These are phyloP conservation scores for Colletotrichum sp. DNA, from an alignment of 2,329 filamentous ascomycete species.

Conservation along the genomic window DNA sequence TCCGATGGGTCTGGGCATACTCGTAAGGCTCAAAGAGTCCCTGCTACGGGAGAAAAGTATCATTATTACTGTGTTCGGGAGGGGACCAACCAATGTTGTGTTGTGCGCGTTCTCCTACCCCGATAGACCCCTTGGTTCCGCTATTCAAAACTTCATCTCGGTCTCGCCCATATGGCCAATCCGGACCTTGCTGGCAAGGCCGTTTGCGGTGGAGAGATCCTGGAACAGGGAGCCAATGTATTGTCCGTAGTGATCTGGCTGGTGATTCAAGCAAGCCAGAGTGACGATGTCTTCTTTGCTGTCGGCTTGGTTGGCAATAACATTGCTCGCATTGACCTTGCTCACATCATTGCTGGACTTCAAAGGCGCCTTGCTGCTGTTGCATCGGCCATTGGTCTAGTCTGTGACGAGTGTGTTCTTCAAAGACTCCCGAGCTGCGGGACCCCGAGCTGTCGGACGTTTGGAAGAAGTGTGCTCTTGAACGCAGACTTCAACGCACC, in stretches of 20 bases:
- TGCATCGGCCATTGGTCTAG: too few relatives aligned
- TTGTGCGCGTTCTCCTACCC: background rate
- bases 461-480: too few relatives aligned
- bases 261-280: background rate
- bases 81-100: too few relatives aligned
- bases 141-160: background rate
- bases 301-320: too few relatives aligned
- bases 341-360: too few relatives aligned
- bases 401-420: too few relatives aligned
- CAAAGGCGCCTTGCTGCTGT: too few relatives aligned
- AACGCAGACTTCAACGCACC: too few relatives aligned
- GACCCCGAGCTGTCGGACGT: too few relatives aligned
- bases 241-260: background rate
- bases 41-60: fast-evolving
- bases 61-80: background rate
- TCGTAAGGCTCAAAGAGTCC: background rate
- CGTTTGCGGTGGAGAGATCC: background rate
- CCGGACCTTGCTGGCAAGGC: background rate
- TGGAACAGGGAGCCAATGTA: background rate
- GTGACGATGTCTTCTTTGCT: background rate
- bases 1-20: too few relatives aligned
- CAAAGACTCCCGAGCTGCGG: too few relatives aligned
- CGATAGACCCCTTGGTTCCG: background rate
- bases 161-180: fast-evolving
- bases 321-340: too few relatives aligned